Evolutionary conservation across 2,329 filamentous ascomycete species (phyloP).

Genomic region (Pyricularia pennisetigena): DNA sequence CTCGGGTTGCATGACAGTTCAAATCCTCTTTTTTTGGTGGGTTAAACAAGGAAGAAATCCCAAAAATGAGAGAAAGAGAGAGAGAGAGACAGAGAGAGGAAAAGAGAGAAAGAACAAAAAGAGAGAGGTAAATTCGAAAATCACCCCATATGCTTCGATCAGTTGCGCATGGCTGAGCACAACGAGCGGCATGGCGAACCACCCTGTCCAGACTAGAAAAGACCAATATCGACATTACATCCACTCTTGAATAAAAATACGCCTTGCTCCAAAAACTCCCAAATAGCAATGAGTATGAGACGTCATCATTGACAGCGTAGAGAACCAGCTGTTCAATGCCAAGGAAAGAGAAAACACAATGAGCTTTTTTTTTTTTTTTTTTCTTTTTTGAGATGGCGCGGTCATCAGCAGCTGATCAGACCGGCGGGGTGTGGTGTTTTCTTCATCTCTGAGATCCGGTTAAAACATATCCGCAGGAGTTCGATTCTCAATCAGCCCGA

Average conservation of each 20-base stretch:
- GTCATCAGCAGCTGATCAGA: not conserved
- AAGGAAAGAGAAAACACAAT: not conserved
- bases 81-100: not conserved
- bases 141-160: not conserved
- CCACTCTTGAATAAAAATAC: constrained; percentile 2
- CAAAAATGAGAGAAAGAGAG: constrained; percentile 4
- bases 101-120: constrained; percentile 1
- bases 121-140: not conserved
- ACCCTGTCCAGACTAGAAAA: not conserved
- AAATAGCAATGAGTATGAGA: constrained; percentile 1
- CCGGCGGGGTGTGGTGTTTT: not conserved
- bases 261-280: constrained; percentile 2
- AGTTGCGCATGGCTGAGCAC: not conserved
- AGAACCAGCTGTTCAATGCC: not conserved
- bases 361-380: too few relatives aligned
- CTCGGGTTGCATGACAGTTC: not conserved
- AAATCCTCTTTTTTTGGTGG: constrained; percentile 1
- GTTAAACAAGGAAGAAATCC: not conserved
- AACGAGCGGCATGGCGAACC: not conserved
- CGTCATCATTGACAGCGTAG: not conserved
- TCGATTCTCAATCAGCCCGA: not conserved
- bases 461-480: not conserved
- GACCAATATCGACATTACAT: constrained; percentile 5
- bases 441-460: not conserved
- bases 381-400: too few relatives aligned